phyloP scores from a whole-genome alignment of 2,329 filamentous ascomycete genomes.

The Biscogniauxia mediterranea region DNA sequence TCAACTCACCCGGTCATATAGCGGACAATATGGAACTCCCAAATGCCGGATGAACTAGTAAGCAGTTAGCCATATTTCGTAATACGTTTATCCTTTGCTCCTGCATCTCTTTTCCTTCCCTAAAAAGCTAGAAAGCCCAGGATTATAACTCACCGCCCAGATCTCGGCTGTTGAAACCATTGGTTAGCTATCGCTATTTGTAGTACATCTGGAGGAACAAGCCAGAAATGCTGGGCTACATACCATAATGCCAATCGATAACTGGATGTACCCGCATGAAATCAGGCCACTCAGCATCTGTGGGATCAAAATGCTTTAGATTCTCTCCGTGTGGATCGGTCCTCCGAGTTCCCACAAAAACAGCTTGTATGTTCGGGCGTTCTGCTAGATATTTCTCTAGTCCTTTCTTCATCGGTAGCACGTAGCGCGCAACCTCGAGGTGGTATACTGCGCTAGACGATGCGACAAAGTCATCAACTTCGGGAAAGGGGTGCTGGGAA shows the following conservation, averaged over 20 bases:
- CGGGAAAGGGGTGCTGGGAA: conserved; percentile 75
- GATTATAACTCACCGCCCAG: conserved; percentile 17
- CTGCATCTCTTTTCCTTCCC: background rate
- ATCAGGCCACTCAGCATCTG: conserved; percentile 83
- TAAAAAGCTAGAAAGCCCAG: background rate
- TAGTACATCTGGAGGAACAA: background rate
- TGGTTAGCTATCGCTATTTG: background rate
- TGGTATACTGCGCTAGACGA: conserved; percentile 66
- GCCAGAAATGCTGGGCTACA: background rate
- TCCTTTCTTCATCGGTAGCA: conserved; percentile 72
- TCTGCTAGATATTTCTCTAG: conserved; percentile 75
- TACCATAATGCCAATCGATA: conserved; percentile 87
- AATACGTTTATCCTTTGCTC: background rate
- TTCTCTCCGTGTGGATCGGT: conserved; percentile 87
- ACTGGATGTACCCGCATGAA: conserved; percentile 95
- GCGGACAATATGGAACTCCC: conserved; percentile 75
- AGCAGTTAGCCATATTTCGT: conserved; percentile 5
- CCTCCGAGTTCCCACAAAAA: conserved; percentile 83
- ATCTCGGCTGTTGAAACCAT: conserved; percentile 14
- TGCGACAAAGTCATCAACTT: conserved; percentile 82
- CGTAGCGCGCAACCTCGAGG: conserved; percentile 69
- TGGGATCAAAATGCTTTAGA: conserved; percentile 80
- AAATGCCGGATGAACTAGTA: conserved; percentile 74
- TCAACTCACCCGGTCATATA: conserved; percentile 64
- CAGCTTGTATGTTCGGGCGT: conserved; percentile 64